Base-by-base conservation (phyloP, 139 green algal genomes). In the Chlorella vulgaris region DNA sequence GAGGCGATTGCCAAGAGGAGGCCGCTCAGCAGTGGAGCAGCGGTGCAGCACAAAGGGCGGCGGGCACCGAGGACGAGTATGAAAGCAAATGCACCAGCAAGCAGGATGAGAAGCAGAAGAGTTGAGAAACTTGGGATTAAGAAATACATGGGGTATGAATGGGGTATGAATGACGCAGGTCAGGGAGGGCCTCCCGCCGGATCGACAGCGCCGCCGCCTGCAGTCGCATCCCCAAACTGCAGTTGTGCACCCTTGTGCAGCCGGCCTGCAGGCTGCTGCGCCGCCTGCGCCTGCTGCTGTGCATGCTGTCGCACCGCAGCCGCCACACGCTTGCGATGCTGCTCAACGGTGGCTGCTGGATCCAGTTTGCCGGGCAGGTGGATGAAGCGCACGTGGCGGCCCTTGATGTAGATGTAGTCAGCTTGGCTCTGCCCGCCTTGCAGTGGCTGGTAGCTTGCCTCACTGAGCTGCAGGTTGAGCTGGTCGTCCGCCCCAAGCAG, bases 391-490 rank as follows among this genome's bases (percentile, higher is more conserved):
- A 90, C 74, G 6, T 75, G 63, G 26, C 81, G 70, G 18, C 69
- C 74, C 36, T 65, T 51, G 28, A 90, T 35, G 36, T 86, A 82
- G 29, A 90, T 38, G 18, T 68, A 82, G 0, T 36, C 67, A 50
- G 66, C 15, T 26, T 68, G 65, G 36, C 74, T 73, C 39, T 29
- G 55, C 22, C 5, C 55, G 28, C 55, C 55, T 24, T 84, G 61
- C 70, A 89, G 58, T 2, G 78, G 73, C 50, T 86, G 63, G 19
- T 80, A 47, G 18, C 36, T 79, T 2, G 69, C 87, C 0, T 66
- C 67, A 18, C 31, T 69, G 50, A 90, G 47, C 38, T 77, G 76
- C 63, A 91, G 55, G 67, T 91, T 91, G 28, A 89, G 81, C 28
- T 70, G 63, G 28, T 84, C 73, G 35, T 91, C 87, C 0, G 68